These are phyloP conservation scores for Pulveroboletus sp. DNA, from an alignment of 1,284 basidiomycete genomes.

Conservation along the genomic window DNA sequence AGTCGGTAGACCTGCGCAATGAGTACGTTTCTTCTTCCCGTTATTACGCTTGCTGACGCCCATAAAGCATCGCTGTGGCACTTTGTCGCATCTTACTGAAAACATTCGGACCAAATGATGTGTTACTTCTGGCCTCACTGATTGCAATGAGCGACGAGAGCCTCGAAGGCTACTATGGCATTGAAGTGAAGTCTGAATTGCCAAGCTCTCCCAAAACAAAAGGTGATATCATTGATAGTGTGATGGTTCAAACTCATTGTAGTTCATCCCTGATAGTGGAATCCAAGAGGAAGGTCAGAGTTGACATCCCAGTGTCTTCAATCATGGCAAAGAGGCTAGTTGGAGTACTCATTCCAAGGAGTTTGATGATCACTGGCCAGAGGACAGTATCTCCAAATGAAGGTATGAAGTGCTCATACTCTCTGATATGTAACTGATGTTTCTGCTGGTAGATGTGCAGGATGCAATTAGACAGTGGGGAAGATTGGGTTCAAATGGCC, in stretches of 20 bases:
- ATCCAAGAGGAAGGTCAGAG: background rate
- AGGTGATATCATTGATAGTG: background rate
- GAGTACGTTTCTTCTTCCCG: slow-evolving; percentile 5
- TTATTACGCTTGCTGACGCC: background rate
- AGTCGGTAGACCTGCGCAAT: background rate
- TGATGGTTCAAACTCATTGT: background rate
- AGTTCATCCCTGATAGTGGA: background rate
- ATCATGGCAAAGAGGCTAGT: background rate
- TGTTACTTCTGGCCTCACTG: slow-evolving; percentile 23
- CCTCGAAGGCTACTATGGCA: slow-evolving; percentile 4
- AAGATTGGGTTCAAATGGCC: background rate
- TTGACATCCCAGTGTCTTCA: slow-evolving; percentile 2
- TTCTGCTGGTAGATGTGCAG: background rate
- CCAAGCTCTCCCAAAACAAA: background rate
- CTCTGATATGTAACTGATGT: background rate
- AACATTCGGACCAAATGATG: slow-evolving; percentile 21
- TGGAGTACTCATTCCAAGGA: background rate
- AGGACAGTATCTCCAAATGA: background rate
- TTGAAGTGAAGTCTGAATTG: background rate
- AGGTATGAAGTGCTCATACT: background rate
- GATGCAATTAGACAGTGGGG: background rate
- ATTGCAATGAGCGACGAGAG: slow-evolving; percentile 14
- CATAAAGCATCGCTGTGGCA: slow-evolving; percentile 21
- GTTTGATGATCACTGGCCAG: background rate
- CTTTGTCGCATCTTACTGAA: slow-evolving; percentile 26